Evolutionary conservation across 169 alveolate genomes (phyloP).

Genomic region (Plasmodium adleri): DNA sequence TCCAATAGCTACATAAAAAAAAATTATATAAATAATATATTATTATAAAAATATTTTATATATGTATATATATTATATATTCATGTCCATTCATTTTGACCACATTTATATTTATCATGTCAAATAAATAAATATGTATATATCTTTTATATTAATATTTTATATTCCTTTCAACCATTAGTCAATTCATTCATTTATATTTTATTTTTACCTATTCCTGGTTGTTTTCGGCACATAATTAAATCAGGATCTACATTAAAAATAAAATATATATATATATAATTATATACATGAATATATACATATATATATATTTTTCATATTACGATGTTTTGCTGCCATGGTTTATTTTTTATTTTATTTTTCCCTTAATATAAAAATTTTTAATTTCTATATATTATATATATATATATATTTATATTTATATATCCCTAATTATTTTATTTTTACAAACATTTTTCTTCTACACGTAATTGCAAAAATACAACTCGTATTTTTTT

Average conservation of each 20-base stretch:
- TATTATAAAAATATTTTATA: not conserved
- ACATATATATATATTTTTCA: not conserved
- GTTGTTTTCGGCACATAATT: constrained; percentile 98
- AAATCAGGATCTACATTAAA: constrained; percentile 92
- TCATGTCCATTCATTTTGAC: too few relatives aligned
- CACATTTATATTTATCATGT: not conserved
- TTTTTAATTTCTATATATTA: too few relatives aligned
- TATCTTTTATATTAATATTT: too few relatives aligned
- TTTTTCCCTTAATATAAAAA: too few relatives aligned
- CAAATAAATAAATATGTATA: too few relatives aligned
- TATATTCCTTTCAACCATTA: not conserved
- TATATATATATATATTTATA: too few relatives aligned
- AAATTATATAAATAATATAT: not conserved
- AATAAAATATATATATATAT: not conserved
- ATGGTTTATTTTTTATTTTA: not conserved
- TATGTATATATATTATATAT: not conserved
- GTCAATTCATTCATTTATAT: not conserved
- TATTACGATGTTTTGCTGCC: constrained; percentile 50
- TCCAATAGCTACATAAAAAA: constrained; percentile 92
- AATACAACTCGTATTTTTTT: too few relatives aligned
- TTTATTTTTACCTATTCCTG: constrained; percentile 93
- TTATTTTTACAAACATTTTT: too few relatives aligned
- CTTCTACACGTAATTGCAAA: too few relatives aligned
- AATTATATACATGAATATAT: not conserved
- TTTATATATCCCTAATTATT: too few relatives aligned